phyloP scores from a whole-genome alignment of 768 basidiomycete species.

The Phylloporus scabripes region DNA sequence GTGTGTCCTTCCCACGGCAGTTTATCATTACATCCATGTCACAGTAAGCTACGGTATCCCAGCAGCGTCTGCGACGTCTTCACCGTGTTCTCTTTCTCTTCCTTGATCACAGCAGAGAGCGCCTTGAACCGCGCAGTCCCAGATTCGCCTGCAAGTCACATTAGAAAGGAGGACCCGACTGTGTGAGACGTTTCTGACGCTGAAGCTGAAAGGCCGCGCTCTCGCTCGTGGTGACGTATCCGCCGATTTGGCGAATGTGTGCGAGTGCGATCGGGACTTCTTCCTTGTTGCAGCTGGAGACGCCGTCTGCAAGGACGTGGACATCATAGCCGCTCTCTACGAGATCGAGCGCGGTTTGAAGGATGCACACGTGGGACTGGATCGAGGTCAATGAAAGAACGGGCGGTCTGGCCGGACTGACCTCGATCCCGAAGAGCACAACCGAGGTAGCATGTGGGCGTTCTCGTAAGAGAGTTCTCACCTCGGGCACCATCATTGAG shows the following conservation, averaged over 20 bases:
- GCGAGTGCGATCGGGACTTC: conserved; percentile 75
- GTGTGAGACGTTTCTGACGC: conserved; percentile 32
- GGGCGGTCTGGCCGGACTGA: conserved; percentile 26
- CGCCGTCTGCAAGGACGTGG: conserved; percentile 77
- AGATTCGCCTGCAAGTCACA: conserved; percentile 47
- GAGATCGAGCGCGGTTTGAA: conserved; percentile 77
- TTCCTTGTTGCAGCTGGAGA: conserved; percentile 74
- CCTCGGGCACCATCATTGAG: conserved; percentile 76
- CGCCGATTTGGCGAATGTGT: conserved; percentile 67
- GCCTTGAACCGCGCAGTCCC: conserved; percentile 60
- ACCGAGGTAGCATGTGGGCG: conserved; percentile 50
- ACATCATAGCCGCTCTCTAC: conserved; percentile 45
- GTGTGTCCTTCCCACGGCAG: conserved; percentile 17
- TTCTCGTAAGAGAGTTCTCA: conserved; percentile 45
- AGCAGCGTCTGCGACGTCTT: conserved; percentile 32
- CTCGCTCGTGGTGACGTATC: conserved; percentile 74
- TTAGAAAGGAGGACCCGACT: conserved; percentile 12
- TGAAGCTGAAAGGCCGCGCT: conserved; percentile 75
- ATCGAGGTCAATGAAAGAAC: conserved; percentile 3
- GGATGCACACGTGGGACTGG: conserved; percentile 84
- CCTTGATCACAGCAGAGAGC: conserved; percentile 69
- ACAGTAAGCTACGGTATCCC: conserved; percentile 21
- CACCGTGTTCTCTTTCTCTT: conserved; percentile 62
- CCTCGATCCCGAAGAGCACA: conserved; percentile 87
- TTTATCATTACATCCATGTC: background rate